These are phyloP conservation scores for Ulvella scutata DNA, from an alignment of 139 green algal genomes.

Conservation along the genomic window DNA sequence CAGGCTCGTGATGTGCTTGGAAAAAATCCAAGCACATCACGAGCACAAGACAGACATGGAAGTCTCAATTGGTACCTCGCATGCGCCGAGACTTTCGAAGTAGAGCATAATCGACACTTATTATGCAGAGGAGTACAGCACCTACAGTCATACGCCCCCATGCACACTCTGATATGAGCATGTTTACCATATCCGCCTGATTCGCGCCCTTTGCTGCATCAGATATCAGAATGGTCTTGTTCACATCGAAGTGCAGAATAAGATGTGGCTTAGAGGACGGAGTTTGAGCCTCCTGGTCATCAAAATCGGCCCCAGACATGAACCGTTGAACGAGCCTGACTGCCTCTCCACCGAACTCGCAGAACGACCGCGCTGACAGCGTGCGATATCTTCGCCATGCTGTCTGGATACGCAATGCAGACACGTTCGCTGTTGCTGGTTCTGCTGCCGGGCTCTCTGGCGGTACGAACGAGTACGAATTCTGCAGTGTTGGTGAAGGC, in stretches of 20 bases:
- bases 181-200: conserved; percentile 16
- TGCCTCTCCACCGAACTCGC: not conserved
- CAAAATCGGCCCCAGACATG: not conserved
- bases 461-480: too few species aligned
- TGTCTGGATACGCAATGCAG: not conserved
- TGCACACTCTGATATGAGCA: conserved; percentile 22
- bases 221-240: conserved; percentile 27
- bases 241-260: conserved; percentile 28
- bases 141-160: conserved; percentile 19
- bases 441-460: too few species aligned
- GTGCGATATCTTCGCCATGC: not conserved
- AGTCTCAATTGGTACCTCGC: too few species aligned
- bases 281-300: not conserved
- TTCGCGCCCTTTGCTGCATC: conserved; percentile 15
- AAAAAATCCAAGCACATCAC: too few species aligned
- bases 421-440: too few species aligned
- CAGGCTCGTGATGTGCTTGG: too few species aligned
- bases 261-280: conserved; percentile 12
- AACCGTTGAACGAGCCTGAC: not conserved
- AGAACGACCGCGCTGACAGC: not conserved
- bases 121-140: too few species aligned
- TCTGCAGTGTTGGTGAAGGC: too few species aligned
- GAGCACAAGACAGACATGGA: too few species aligned
- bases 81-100: too few species aligned
- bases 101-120: too few species aligned